Evolutionary conservation across 2,329 filamentous ascomycete genomes (phyloP).

Genomic region (Fusarium ambrosium): DNA sequence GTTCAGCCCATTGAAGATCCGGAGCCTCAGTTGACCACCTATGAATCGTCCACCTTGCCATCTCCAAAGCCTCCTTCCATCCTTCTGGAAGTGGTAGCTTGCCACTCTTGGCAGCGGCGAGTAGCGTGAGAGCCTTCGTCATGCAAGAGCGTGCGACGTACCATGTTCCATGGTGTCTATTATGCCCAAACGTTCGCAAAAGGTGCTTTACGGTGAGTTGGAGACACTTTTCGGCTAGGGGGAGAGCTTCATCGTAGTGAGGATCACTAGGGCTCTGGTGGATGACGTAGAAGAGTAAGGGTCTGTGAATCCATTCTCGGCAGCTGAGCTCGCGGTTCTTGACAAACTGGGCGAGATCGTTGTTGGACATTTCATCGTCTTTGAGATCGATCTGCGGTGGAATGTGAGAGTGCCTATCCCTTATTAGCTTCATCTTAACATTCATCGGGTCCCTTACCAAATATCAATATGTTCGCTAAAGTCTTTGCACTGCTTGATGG

Average conservation of each 20-base stretch:
- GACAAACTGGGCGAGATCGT: neutral
- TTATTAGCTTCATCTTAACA: neutral
- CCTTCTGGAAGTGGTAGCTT: neutral
- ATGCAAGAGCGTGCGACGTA: neutral
- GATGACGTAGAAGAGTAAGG: neutral
- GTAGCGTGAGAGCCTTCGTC: neutral
- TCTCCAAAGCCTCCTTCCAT: slow-evolving; percentile 1
- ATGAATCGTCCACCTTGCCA: neutral
- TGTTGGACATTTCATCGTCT: neutral
- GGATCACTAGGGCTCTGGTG: neutral
- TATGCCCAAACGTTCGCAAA: neutral
- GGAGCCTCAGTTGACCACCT: neutral
- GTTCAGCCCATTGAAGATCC: neutral
- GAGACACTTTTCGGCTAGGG: neutral
- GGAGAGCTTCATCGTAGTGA: neutral
- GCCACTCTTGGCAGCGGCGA: neutral
- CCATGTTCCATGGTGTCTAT: neutral
- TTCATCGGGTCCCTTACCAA: neutral
- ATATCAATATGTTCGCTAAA: neutral
- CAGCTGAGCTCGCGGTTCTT: neutral
- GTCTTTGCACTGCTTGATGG: neutral
- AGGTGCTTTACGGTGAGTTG: neutral
- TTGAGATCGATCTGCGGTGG: neutral
- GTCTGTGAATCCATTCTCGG: neutral
- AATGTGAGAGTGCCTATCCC: neutral